Evolutionary conservation across 2,329 filamentous ascomycete species (phyloP), one percentile per base, ranked within the genome.

Genomic region (Aureobasidium leucospermi): DNA sequence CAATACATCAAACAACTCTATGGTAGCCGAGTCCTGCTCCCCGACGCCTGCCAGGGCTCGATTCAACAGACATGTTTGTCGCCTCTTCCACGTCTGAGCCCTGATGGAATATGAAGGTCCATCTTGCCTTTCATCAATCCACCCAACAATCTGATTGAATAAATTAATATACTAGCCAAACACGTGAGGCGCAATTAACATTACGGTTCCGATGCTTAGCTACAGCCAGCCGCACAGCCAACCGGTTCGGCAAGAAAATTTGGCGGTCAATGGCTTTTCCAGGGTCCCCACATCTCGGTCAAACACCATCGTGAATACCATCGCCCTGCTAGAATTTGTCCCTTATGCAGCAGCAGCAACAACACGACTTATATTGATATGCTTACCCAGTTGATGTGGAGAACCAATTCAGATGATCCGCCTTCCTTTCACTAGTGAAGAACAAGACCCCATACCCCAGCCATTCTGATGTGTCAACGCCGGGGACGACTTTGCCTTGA

Each of bases 151-250:
- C 23, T 23, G 23, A 32, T n/a, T 10, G 36, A n/a, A 52, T 29
- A 29, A 52, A 52, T 49, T 49, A 41, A 52, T 19, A 43, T 23
- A 1, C 5, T 55, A 43, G 51, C n/a, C 51, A 55, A 42, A 42
- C 51, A 55, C 38, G 51, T 55, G 51, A 34, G 51, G 38, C 28
- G 51, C 51, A 55, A 55, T 55, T 55, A 55, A 43, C 51, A 42
- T 55, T 34, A n/a, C 51, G 34, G 48, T 52, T 39, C 48, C 48
- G 48, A 39, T 43, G 49, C 49, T 52, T 52, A 52, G 49, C 49
- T 41, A 13, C 28, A 43, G 51, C 51, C 48, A 52, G 15, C 48
- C 48, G 48, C 48, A 10, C 45, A 52, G 51, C 28, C 51, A 55
- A 43, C 38, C 38, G 38, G 28, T 43, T 43, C 51, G 51, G 51